These are phyloP conservation scores for Kwoniella europaea DNA, from an alignment of 768 basidiomycete genomes.

Conservation along the genomic window DNA sequence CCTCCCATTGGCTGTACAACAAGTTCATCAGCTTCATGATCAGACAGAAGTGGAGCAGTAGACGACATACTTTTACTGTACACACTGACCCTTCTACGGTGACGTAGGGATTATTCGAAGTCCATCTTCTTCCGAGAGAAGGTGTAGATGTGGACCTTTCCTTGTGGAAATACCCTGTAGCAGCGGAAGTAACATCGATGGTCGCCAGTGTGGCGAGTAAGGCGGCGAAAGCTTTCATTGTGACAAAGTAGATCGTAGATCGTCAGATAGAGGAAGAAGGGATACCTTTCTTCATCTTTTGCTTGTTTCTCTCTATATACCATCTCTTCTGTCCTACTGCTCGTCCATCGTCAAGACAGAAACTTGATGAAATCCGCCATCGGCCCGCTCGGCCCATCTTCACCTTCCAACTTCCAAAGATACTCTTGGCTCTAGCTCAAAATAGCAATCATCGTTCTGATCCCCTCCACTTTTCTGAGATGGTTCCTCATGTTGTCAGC, in stretches of 20 bases:
- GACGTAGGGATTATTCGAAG: constrained; percentile 32
- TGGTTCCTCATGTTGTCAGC: background rate
- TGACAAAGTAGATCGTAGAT: background rate
- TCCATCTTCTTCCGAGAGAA: constrained; percentile 13
- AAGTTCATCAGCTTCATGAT: background rate
- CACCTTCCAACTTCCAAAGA: background rate
- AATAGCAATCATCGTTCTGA: background rate
- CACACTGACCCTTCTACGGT: constrained; percentile 27
- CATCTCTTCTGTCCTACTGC: background rate
- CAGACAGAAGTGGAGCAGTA: background rate
- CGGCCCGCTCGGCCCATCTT: constrained; percentile 16
- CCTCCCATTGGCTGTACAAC: constrained; percentile 28
- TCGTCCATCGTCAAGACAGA: background rate
- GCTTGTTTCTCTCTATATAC: constrained; percentile 2
- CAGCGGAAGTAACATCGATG: constrained; percentile 10
- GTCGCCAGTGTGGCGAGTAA: constrained; percentile 1
- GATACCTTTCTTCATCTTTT: background rate
- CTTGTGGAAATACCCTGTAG: constrained; percentile 21
- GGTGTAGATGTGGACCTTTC: constrained; percentile 8
- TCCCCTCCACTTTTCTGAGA: background rate
- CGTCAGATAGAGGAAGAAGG: background rate
- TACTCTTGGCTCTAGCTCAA: constrained; percentile 1
- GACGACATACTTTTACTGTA: constrained; percentile 32
- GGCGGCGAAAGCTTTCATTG: constrained; percentile 10
- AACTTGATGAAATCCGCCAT: no score